Percentiles rank a stretch among this genome's conserved stretches.
phyloP scores from a whole-genome alignment of 2,329 filamentous ascomycete species.

The Fusarium virguliforme region DNA sequence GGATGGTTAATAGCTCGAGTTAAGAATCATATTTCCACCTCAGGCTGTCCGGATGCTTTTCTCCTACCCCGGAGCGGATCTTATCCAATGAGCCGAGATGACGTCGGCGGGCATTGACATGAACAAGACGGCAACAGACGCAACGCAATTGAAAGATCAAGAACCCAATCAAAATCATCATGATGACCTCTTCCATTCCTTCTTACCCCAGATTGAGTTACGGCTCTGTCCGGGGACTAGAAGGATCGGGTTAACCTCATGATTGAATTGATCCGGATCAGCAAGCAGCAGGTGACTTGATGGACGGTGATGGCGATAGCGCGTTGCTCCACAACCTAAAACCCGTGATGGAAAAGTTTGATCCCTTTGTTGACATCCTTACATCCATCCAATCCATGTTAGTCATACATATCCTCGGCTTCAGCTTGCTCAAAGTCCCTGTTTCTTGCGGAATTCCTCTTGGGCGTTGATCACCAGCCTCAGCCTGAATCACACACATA shows the following conservation, averaged over 20 bases:
- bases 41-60: neutral
- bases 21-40: neutral
- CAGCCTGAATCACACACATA: constrained; percentile 46
- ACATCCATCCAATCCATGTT: constrained; percentile 23
- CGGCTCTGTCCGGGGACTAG: constrained; percentile 28
- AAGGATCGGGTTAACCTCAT: constrained; percentile 43
- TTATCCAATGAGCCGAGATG: constrained; percentile 35
- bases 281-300: constrained; percentile 17
- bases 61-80: constrained; percentile 9
- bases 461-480: constrained; percentile 38
- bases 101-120: constrained; percentile 30
- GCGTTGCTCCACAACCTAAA: constrained; percentile 45
- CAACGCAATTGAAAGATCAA: constrained; percentile 11
- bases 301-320: constrained; percentile 29
- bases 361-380: constrained; percentile 32
- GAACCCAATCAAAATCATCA: constrained; percentile 7
- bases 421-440: constrained; percentile 9
- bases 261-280: constrained; percentile 21
- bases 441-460: constrained; percentile 15
- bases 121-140: neutral
- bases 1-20: neutral
- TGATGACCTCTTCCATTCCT: constrained; percentile 33
- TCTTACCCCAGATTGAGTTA: constrained; percentile 27
- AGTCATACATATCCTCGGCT: constrained; percentile 35
- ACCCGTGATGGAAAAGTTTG: constrained; percentile 50